A percentile compares a stretch with the other conserved stretches of the same genome.
Conservation (phyloP, 2,329 filamentous ascomycete species). For the Colletotrichum zoysiae region DNA sequence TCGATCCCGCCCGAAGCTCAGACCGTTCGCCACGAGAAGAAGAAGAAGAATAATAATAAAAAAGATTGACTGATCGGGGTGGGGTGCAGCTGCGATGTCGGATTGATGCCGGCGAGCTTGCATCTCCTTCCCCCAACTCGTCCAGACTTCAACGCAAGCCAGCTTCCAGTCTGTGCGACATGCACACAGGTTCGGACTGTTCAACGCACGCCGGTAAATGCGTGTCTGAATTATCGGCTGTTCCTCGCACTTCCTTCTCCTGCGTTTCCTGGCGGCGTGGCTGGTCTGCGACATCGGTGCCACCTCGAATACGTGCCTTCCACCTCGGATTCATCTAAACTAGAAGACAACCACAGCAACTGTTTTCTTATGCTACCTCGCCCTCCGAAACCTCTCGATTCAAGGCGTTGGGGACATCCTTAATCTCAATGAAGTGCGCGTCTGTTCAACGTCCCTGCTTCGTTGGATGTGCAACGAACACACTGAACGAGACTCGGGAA, state of each 20-base stretch:
- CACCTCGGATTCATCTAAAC: not conserved
- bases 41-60: not conserved
- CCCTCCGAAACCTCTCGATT: not conserved
- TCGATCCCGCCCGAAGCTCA: slow-evolving; percentile 8
- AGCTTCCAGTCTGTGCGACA: not conserved
- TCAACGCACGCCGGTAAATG: not conserved
- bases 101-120: not conserved
- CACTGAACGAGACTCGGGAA: not conserved
- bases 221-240: not conserved
- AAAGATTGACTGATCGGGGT: not conserved
- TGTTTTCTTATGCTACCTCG: not conserved
- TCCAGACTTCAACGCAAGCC: not conserved
- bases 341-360: not conserved
- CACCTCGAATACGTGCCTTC: not conserved
- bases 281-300: not conserved
- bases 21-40: not conserved
- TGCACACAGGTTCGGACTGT: not conserved
- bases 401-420: not conserved
- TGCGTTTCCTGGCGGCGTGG: not conserved
- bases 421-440: not conserved
- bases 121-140: not conserved
- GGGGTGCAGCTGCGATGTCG: not conserved
- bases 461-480: not conserved
- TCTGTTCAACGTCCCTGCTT: not conserved
- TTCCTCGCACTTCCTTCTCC: not conserved